phyloP scores from a whole-genome alignment of 139 green algal genomes.

The Chlamydomonas incerta region DNA sequence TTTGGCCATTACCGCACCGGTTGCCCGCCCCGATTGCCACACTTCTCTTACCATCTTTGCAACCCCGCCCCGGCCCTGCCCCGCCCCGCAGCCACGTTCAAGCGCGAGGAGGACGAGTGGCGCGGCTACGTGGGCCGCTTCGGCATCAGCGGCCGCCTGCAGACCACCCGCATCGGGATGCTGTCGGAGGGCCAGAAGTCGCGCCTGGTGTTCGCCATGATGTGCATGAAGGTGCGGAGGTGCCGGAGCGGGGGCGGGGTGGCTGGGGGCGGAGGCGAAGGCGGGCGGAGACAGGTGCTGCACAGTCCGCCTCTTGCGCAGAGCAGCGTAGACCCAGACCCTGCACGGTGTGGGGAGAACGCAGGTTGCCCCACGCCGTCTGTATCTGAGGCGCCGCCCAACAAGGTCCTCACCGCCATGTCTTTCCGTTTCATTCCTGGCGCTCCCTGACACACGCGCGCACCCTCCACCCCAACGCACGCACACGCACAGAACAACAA shows the following conservation, averaged over 20 bases:
- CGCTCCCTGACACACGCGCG: too few relatives aligned
- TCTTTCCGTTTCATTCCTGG: too few relatives aligned
- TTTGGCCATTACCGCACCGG: too few relatives aligned
- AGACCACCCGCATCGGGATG: constrained; percentile 76
- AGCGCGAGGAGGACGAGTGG: constrained; percentile 76
- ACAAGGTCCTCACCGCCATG: too few relatives aligned
- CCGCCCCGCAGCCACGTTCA: constrained; percentile 58
- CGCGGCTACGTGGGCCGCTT: constrained; percentile 77
- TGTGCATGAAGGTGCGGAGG: constrained; percentile 73
- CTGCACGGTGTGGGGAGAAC: too few relatives aligned
- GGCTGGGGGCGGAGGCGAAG: background rate
- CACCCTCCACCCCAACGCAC: too few relatives aligned
- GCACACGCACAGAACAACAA: constrained; percentile 65
- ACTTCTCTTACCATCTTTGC: too few relatives aligned
- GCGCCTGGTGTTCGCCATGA: constrained; percentile 94
- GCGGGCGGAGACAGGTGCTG: background rate
- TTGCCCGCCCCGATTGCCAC: background rate
- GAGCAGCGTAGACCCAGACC: too few relatives aligned
- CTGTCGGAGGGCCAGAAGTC: constrained; percentile 94
- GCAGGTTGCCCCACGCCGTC: too few relatives aligned
- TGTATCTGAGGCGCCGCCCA: too few relatives aligned
- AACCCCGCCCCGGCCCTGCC: background rate
- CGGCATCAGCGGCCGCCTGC: constrained; percentile 77
- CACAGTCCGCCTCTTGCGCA: too few relatives aligned
- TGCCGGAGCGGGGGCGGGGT: background rate